Conservation (phyloP, 192 early-diverging fungal genomes). For the Mortierella antarctica region DNA sequence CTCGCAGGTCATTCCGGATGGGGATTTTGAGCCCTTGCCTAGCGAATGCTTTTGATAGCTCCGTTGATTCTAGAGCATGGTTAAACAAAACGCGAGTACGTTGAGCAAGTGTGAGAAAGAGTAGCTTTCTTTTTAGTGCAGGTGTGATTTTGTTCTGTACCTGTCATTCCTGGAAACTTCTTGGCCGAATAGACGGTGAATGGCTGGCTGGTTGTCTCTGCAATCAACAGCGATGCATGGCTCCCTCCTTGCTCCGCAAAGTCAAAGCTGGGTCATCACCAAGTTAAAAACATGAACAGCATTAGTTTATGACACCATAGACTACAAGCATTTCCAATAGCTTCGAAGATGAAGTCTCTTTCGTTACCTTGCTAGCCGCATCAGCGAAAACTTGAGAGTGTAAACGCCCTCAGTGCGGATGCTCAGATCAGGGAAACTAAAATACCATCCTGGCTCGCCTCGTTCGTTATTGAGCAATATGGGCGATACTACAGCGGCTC, state of each 20-base stretch:
- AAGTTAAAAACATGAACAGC: background rate
- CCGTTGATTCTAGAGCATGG: slow-evolving; percentile 69
- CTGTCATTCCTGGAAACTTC: slow-evolving; percentile 87
- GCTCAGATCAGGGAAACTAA: slow-evolving; percentile 82
- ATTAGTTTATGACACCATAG: background rate
- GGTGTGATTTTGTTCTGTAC: slow-evolving; percentile 45
- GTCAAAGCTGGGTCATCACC: slow-evolving; percentile 8
- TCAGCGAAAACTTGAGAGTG: slow-evolving; percentile 72
- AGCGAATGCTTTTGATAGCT: slow-evolving; percentile 77
- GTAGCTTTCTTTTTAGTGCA: background rate
- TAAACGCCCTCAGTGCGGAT: slow-evolving; percentile 80
- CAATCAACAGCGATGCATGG: slow-evolving; percentile 60
- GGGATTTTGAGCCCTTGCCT: slow-evolving; percentile 84
- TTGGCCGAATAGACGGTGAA: slow-evolving; percentile 86
- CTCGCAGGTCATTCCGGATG: slow-evolving; percentile 73
- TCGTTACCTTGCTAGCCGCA: slow-evolving; percentile 72
- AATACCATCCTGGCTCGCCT: slow-evolving; percentile 76
- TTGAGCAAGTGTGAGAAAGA: background rate
- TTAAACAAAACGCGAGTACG: background rate
- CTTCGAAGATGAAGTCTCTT: too few relatives aligned
- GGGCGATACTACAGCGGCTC: slow-evolving; percentile 68
- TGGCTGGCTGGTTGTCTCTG: slow-evolving; percentile 68
- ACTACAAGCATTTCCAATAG: background rate
- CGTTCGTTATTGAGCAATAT: slow-evolving; percentile 61
- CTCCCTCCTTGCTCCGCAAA: slow-evolving; percentile 35